Base-by-base conservation (phyloP, 805 yeast genomes). In the Yueomyces sinensis region DNA sequence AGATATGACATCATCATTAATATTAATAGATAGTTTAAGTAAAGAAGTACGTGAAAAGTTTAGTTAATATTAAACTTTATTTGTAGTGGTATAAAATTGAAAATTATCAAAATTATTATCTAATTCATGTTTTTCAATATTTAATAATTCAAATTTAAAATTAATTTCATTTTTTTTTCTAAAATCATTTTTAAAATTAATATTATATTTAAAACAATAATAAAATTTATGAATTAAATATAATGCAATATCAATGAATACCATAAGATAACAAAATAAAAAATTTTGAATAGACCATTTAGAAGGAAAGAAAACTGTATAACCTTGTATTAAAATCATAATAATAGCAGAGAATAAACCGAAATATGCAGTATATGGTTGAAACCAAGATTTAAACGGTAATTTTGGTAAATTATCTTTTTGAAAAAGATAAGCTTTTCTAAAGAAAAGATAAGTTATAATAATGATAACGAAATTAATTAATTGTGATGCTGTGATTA, bases 211-310 rank as follows among this genome's bases (percentile, higher is more conserved):
- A 13, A 73, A 66, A 35, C 66, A 63, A 37, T 68, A 70, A 22
- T 45, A 40, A 20, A 28, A 37, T 46, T 76, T 76, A 70, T 80
- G 74, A 28, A 56, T 49, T 7, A 68, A 20, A 38, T 58, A 74
- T n/a, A 71, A 54, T 1, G 44, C 63, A 28, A 72, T 46, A 37
- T 65, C 66, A 32, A 73, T 53, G 38, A 81, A 80, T 13, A 82
- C 66, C 76, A 79, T 76, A 40, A 82, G 61, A 49, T 82, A 82
- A 46, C 70, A 70, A 57, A 73, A 79, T 44, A 82, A 61, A 57
- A 82, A 82, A 5, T 64, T 58, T 37, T 74, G 64, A 16, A 66
- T 64, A 15, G 64, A 52, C 84, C 89, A 82, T 34, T 59, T 49
- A 6, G 80, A 82, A 11, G 76, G 75, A 31, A 76, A 52, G 55